Conservation (phyloP, 2,329 filamentous ascomycete genomes). For the Penicillium sp. region DNA sequence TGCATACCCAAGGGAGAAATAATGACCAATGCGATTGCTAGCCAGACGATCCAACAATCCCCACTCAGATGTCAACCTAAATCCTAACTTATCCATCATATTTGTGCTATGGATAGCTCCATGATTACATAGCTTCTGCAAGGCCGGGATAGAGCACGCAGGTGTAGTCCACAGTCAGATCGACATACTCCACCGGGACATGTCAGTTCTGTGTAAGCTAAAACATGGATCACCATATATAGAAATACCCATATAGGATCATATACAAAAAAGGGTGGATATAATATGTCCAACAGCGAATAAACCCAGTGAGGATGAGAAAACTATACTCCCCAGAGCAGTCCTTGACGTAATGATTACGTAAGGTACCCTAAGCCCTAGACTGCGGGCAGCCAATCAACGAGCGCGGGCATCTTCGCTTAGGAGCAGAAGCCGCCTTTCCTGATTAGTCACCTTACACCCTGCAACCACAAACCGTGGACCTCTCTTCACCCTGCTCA, state of each 20-base stretch:
- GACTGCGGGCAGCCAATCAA: constrained; percentile 27
- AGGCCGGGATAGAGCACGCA: background rate
- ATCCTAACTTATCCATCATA: background rate
- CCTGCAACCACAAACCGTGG: constrained; percentile 37
- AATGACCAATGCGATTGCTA: background rate
- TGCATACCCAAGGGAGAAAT: background rate
- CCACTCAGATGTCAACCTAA: background rate
- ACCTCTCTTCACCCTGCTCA: constrained; percentile 30
- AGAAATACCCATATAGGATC: background rate
- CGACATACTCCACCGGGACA: constrained; percentile 1
- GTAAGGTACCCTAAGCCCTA: constrained; percentile 44
- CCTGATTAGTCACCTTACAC: constrained; percentile 34
- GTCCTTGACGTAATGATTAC: constrained; percentile 32
- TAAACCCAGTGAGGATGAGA: background rate
- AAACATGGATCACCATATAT: background rate
- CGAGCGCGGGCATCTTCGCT: constrained; percentile 33
- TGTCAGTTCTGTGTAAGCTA: background rate
- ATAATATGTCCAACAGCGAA: background rate
- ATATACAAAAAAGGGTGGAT: background rate
- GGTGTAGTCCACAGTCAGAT: constrained; percentile 1
- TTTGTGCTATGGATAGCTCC: constrained; percentile 3
- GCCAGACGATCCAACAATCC: background rate
- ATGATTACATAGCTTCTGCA: constrained; percentile 14
- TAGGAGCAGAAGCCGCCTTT: constrained; percentile 38
- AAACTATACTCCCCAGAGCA: constrained; percentile 30